These are phyloP conservation scores for Calcarisporium arbuscula DNA, from an alignment of 2,329 filamentous ascomycete genomes.

Conservation along the genomic window DNA sequence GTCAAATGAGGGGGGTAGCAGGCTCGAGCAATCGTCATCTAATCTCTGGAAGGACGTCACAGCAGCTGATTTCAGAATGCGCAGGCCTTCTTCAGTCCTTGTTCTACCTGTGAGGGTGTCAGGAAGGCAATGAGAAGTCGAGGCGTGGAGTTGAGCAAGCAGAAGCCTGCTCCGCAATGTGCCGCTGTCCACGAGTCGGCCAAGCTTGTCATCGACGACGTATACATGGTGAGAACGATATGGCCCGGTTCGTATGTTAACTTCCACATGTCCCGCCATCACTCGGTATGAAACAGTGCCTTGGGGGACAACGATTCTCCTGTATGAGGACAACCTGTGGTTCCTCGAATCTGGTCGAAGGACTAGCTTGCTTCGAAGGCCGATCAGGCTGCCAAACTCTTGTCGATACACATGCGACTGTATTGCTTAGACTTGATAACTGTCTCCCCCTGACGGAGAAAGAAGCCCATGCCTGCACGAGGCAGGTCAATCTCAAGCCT, in stretches of 20 bases:
- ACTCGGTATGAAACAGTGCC: constrained; percentile 16
- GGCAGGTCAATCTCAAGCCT: constrained; percentile 36
- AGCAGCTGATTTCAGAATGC: too few species aligned
- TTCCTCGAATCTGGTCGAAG: too few species aligned
- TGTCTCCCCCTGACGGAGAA: constrained; percentile 18
- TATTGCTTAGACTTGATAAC: constrained; percentile 39
- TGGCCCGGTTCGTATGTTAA: constrained; percentile 23
- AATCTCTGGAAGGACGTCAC: too few species aligned
- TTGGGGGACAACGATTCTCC: constrained; percentile 31
- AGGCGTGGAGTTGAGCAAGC: too few species aligned
- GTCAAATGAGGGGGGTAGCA: too few species aligned
- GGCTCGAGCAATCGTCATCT: too few species aligned
- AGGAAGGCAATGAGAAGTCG: too few species aligned
- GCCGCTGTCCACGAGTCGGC: constrained; percentile 43
- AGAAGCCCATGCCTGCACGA: constrained; percentile 40
- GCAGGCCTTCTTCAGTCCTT: too few species aligned
- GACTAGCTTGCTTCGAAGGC: constrained; percentile 40
- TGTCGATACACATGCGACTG: constrained; percentile 41
- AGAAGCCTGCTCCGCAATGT: constrained; percentile 45
- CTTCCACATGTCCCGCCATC: constrained; percentile 22
- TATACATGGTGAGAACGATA: constrained; percentile 33
- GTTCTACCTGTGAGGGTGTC: too few species aligned
- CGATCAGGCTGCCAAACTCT: constrained; percentile 38
- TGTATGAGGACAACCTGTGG: constrained; percentile 13
- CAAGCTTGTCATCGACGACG: constrained; percentile 40